Percentiles rank a stretch among this genome's conserved stretches.
phyloP scores from a whole-genome alignment of 768 basidiomycete species.

The Cystoderma amianthinum region DNA sequence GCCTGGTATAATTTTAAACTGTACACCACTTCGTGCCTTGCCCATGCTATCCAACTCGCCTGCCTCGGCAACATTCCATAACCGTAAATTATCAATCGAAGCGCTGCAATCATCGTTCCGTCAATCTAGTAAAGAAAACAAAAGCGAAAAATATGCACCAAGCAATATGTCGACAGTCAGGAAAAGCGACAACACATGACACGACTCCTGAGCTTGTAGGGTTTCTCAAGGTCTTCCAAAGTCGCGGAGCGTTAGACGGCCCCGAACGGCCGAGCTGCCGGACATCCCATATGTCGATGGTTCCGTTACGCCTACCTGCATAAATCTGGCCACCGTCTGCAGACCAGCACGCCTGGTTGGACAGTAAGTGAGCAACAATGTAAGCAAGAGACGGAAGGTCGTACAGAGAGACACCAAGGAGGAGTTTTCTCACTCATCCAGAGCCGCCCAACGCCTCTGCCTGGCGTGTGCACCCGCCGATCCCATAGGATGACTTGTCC shows the following conservation, averaged over 20 bases:
- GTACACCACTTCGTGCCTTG: constrained; percentile 61
- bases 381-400: constrained; percentile 14
- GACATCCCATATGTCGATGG: constrained; percentile 92
- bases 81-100: constrained; percentile 85
- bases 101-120: constrained; percentile 62
- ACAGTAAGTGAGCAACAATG: constrained; percentile 1
- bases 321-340: constrained; percentile 82
- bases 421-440: constrained; percentile 91
- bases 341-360: constrained; percentile 85
- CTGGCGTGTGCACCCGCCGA: constrained; percentile 56
- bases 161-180: constrained; percentile 87
- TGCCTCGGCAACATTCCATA: constrained; percentile 88
- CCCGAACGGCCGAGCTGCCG: constrained; percentile 68
- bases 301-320: constrained; percentile 85
- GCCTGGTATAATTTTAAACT: constrained; percentile 92
- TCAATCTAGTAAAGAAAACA: no score
- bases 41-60: constrained; percentile 58
- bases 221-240: constrained; percentile 80
- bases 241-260: constrained; percentile 57
- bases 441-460: constrained; percentile 73
- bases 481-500: constrained; percentile 94
- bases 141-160: constrained; percentile 76
- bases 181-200: constrained; percentile 86
- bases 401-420: constrained; percentile 93
- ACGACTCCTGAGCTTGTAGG: constrained; percentile 87